phyloP scores from a whole-genome alignment of 129 eudicot genomes.

The Flaveria linearis region DNA sequence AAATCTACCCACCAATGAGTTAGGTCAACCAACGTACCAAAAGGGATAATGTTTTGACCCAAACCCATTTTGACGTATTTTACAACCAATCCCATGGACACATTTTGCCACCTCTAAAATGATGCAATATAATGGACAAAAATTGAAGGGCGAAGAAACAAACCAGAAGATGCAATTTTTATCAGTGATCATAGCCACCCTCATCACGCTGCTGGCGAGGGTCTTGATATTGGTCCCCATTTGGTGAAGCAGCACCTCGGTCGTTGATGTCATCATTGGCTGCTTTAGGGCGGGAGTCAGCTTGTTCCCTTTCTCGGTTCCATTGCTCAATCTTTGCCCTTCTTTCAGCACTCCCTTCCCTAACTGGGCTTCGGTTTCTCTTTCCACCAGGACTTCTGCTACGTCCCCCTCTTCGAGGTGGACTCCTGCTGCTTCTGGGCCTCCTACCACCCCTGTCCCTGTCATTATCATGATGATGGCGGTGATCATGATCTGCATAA shows the following conservation, averaged over 20 bases:
- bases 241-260: conserved; percentile 33
- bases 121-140: conserved; percentile 7
- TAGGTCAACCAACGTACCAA: background rate
- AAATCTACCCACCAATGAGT: background rate
- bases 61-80: background rate
- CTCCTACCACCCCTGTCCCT: conserved; percentile 65
- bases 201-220: conserved; percentile 40
- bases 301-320: conserved; percentile 91
- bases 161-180: conserved; percentile 40
- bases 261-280: conserved; percentile 34
- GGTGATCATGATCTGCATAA: conserved; percentile 58
- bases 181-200: conserved; percentile 47
- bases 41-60: background rate
- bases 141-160: conserved; percentile 34
- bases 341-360: conserved; percentile 95
- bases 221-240: conserved; percentile 51
- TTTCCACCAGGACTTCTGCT: conserved; percentile 89
- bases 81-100: background rate
- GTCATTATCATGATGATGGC: conserved; percentile 41
- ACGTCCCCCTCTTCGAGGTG: conserved; percentile 65
- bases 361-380: conserved; percentile 72
- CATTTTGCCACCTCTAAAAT: background rate
- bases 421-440: conserved; percentile 90
- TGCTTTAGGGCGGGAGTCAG: conserved; percentile 47
- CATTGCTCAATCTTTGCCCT: conserved; percentile 98